These are phyloP conservation scores for Aspergillus amoenus DNA, from an alignment of 2,329 filamentous ascomycete species.

Conservation along the genomic window DNA sequence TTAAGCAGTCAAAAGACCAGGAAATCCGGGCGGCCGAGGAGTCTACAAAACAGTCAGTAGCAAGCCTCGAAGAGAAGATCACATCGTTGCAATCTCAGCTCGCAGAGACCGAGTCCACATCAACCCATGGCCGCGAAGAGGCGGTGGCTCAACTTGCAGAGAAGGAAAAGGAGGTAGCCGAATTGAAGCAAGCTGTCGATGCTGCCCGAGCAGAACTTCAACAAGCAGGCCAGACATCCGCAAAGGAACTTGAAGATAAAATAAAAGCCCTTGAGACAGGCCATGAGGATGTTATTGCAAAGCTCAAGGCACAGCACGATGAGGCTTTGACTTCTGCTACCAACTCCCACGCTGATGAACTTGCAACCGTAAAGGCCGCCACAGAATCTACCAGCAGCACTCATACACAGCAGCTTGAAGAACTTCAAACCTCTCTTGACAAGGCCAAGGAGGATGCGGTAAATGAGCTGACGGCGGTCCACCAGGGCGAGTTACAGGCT, in stretches of 20 bases:
- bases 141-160: slow-evolving; percentile 28
- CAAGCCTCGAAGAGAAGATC: slow-evolving; percentile 36
- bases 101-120: slow-evolving; percentile 30
- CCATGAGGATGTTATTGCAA: slow-evolving; percentile 30
- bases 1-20: slow-evolving; percentile 37
- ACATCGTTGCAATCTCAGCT: slow-evolving; percentile 37
- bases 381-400: slow-evolving; percentile 29
- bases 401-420: slow-evolving; percentile 34
- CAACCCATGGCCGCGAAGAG: slow-evolving; percentile 25
- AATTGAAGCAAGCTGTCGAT: slow-evolving; percentile 34
- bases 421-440: slow-evolving; percentile 35
- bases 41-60: slow-evolving; percentile 26
- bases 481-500: slow-evolving; percentile 33
- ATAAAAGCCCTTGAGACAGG: slow-evolving; percentile 28
- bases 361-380: slow-evolving; percentile 31
- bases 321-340: slow-evolving; percentile 24
- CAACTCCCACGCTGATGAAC: slow-evolving; percentile 34
- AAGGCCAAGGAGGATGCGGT: slow-evolving; percentile 32
- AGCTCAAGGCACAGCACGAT: slow-evolving; percentile 19
- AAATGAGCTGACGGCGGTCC: slow-evolving; percentile 29
- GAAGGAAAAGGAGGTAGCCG: slow-evolving; percentile 37
- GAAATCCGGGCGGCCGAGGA: slow-evolving; percentile 36
- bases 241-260: slow-evolving; percentile 24
- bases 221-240: slow-evolving; percentile 22
- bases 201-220: slow-evolving; percentile 36